Evolutionary conservation across 768 basidiomycete genomes (phyloP).

Genomic region (Sporobolomyces phaffii): DNA sequence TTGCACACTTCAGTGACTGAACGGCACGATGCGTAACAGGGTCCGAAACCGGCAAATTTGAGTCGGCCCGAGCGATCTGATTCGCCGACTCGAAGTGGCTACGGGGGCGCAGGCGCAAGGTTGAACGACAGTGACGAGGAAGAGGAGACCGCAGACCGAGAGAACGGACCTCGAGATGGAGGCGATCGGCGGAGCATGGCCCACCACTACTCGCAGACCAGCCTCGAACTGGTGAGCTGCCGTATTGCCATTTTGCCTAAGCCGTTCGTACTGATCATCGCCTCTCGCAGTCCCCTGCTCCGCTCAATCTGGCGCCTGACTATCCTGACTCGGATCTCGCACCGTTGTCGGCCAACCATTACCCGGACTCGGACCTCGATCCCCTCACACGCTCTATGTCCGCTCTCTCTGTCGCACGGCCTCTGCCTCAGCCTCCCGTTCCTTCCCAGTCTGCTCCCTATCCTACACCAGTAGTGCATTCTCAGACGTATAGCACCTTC

Average conservation of each 20-base stretch:
- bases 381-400: constrained; percentile 30
- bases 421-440: constrained; percentile 16
- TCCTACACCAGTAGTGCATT: background rate
- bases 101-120: constrained; percentile 26
- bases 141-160: constrained; percentile 11
- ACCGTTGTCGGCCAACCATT: constrained; percentile 4
- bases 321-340: constrained; percentile 23
- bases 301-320: background rate
- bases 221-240: background rate
- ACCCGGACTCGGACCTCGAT: constrained; percentile 32
- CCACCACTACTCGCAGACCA: background rate
- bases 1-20: background rate
- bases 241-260: no score
- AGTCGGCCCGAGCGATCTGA: background rate
- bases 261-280: background rate
- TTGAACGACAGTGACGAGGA: constrained; percentile 4
- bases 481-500: background rate
- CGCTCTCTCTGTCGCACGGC: constrained; percentile 16
- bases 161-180: background rate
- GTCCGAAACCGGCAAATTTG: background rate
- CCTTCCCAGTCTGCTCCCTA: background rate
- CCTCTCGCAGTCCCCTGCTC: background rate
- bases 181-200: no score
- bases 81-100: background rate
- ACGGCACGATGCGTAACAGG: constrained; percentile 19